These are phyloP conservation scores for Karstenula rhodostoma DNA, from an alignment of 2,329 filamentous ascomycete genomes.

Conservation along the genomic window DNA sequence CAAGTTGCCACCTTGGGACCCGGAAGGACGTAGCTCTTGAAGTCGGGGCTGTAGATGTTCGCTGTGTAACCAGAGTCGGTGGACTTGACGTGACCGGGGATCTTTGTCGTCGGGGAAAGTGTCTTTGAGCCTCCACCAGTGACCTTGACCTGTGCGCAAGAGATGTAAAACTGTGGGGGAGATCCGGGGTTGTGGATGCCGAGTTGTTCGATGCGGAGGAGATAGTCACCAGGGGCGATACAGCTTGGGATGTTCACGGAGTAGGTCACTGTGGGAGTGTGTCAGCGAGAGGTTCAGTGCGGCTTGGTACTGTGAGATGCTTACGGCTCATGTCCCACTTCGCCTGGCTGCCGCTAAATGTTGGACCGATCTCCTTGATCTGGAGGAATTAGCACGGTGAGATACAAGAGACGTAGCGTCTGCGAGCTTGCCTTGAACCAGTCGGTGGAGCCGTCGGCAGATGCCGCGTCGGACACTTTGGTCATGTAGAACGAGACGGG, in stretches of 20 bases:
- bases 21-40: constrained; percentile 47
- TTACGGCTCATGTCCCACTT: constrained; percentile 44
- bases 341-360: constrained; percentile 44
- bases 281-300: constrained; percentile 19
- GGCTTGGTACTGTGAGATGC: constrained; percentile 17
- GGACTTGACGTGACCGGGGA: constrained; percentile 46
- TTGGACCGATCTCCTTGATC: constrained; percentile 51
- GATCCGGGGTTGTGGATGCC: constrained; percentile 54
- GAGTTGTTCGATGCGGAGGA: constrained; percentile 60
- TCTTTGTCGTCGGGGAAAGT: constrained; percentile 37
- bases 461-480: constrained; percentile 43
- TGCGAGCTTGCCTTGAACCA: constrained; percentile 38
- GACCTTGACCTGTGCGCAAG: constrained; percentile 58
- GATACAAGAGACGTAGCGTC: not conserved
- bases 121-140: constrained; percentile 46
- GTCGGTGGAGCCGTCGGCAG: constrained; percentile 47
- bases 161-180: constrained; percentile 45
- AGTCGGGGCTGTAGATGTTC: constrained; percentile 49
- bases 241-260: constrained; percentile 52
- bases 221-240: constrained; percentile 55
- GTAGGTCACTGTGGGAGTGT: constrained; percentile 35
- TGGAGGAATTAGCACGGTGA: constrained; percentile 13
- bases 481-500: constrained; percentile 49
- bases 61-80: constrained; percentile 48
- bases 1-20: constrained; percentile 49